A percentile compares a stretch with the other conserved stretches of the same genome.
Conservation (phyloP, 768 basidiomycete species). For the Serendipita vermifera region DNA sequence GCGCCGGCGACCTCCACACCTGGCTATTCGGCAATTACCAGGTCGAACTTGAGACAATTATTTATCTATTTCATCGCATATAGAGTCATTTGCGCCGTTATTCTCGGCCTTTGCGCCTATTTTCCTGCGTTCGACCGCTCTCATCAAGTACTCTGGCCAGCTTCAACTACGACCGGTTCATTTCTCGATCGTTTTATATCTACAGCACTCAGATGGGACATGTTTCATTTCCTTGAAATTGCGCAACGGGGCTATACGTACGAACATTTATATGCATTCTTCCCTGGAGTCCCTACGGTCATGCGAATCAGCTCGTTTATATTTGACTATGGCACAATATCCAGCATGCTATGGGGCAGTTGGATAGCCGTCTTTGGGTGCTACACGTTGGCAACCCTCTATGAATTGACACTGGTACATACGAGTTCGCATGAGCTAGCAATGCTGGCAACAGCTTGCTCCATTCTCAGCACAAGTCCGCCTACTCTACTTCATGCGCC, state of each 20-base stretch:
- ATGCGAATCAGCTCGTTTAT: slow-evolving; percentile 26
- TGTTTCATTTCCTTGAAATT: slow-evolving; percentile 63
- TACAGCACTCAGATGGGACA: slow-evolving; percentile 70
- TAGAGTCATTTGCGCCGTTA: background rate
- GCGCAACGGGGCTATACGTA: slow-evolving; percentile 44
- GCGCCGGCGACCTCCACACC: no score
- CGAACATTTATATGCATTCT: slow-evolving; percentile 84
- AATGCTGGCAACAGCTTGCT: slow-evolving; percentile 47
- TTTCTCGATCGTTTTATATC: slow-evolving; percentile 8
- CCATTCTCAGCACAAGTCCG: slow-evolving; percentile 72
- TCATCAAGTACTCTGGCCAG: background rate
- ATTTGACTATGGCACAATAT: background rate
- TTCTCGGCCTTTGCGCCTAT: background rate
- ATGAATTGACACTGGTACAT: slow-evolving; percentile 45
- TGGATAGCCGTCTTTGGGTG: slow-evolving; percentile 27
- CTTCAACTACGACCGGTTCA: background rate
- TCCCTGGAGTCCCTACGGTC: slow-evolving; percentile 51
- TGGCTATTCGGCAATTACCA: no score
- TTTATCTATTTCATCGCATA: background rate
- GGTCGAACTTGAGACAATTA: background rate
- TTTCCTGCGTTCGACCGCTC: background rate
- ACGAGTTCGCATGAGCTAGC: slow-evolving; percentile 47
- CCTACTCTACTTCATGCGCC: slow-evolving; percentile 54
- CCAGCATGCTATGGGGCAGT: background rate
- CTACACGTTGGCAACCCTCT: slow-evolving; percentile 34